Evolutionary conservation across 148 eudicot species (phyloP), one percentile per base, ranked within the genome.

Genomic region (Cornus controversa): DNA sequence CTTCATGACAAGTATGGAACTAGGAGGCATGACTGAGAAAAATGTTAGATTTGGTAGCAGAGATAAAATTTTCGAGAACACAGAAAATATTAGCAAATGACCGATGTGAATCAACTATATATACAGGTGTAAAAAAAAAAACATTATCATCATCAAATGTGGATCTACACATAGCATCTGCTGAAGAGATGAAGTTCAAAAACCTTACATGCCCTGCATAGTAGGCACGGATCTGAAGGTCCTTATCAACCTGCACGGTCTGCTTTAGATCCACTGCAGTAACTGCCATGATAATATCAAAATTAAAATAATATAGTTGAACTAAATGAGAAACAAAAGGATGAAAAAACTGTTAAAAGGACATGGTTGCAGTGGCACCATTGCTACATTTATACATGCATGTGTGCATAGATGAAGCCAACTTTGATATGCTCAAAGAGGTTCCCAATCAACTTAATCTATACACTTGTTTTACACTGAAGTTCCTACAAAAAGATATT

Each of bases 181-280:
- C 20, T 50, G 57, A 50, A 54, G 29, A 6, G 22, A 57, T 63
- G 74, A 82, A 71, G n/a, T 58, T 53, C 25, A 24, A 66, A 74
- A 74, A 34, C 47, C 92, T 82, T 84, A 96, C 99, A 87, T 96
- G 99, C 74, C 98, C 98, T 28, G 98, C 99, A 77, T 96, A 96
- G 83, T 96, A 96, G 28, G 99, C 98, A 77, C 98, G 93, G 79
- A 96, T 91, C 78, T 93, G 93, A 76, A 96, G 97, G 83, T 93
- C 94, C 79, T 89, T 81, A 79, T 91, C 99, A 83, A 96, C 95
- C 80, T 86, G 85, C 54, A 96, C 77, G 10, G 92, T 96, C 89
- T 96, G 98, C 85, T 91, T 96, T 73, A 96, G 82, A 87, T 96
- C 95, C 73, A 96, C 94, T 50, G 93, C 89, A 71, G 86, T 88